Percentiles rank a stretch among this genome's conserved stretches.
Conservation (phyloP, 805 yeast genomes). For the Kodamaea neixiangensis region DNA sequence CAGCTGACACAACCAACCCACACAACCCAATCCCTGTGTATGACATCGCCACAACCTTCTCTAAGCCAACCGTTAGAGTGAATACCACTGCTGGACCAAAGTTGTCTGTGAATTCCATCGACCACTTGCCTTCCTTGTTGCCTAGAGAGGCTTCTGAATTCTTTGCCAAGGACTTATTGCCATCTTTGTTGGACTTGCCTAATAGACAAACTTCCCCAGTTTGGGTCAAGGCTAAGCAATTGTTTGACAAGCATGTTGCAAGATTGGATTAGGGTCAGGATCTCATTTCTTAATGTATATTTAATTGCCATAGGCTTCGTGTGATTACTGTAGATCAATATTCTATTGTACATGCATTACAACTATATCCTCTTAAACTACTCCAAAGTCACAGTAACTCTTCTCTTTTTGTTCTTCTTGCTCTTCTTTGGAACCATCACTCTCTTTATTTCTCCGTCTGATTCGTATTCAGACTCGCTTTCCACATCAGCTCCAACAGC, state of each 20-base stretch:
- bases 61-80: conserved; percentile 86
- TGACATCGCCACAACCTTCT: conserved; percentile 84
- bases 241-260: conserved; percentile 82
- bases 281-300: not conserved
- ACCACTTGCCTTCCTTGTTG: conserved; percentile 90
- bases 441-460: conserved; percentile 68
- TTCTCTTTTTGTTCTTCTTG: conserved; percentile 40
- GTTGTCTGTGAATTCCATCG: conserved; percentile 90
- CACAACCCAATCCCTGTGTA: conserved; percentile 98
- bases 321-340: not conserved
- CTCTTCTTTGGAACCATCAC: conserved; percentile 55
- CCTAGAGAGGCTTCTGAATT: conserved; percentile 98
- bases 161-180: conserved; percentile 83
- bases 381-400: conserved; percentile 52
- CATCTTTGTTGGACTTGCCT: conserved; percentile 83
- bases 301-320: not conserved
- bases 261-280: conserved; percentile 44
- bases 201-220: conserved; percentile 81
- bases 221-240: conserved; percentile 85
- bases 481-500: conserved; percentile 23
- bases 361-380: conserved; percentile 22
- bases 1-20: conserved; percentile 98
- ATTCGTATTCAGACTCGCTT: conserved; percentile 74
- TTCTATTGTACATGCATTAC: not conserved
- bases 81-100: conserved; percentile 79